These are phyloP conservation scores for Mucor piriformis DNA, from an alignment of 371 early-diverging fungal genomes.

Conservation along the genomic window DNA sequence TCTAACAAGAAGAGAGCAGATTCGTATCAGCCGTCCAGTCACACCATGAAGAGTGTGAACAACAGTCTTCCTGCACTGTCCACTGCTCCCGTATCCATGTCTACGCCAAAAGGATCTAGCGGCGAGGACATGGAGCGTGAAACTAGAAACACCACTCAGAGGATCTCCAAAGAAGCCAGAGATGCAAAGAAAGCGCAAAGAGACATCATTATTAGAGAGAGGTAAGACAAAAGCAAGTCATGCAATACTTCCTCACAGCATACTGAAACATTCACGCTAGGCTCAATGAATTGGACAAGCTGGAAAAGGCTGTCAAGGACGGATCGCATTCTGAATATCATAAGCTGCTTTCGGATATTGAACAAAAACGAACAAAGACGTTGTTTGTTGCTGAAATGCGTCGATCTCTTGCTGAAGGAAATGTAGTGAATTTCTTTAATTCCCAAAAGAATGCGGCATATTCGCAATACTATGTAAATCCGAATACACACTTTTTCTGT, in stretches of 20 bases:
- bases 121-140: slow-evolving; percentile 31
- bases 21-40: not conserved
- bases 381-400: slow-evolving; percentile 26
- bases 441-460: slow-evolving; percentile 31
- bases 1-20: slow-evolving; percentile 20
- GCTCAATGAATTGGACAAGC: slow-evolving; percentile 31
- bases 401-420: slow-evolving; percentile 31
- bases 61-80: not conserved
- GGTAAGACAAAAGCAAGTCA: slow-evolving; percentile 9
- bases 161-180: slow-evolving; percentile 28
- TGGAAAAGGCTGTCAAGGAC: slow-evolving; percentile 33
- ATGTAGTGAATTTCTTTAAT: slow-evolving; percentile 23
- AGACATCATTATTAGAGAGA: slow-evolving; percentile 29
- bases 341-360: slow-evolving; percentile 26
- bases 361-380: slow-evolving; percentile 26
- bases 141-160: slow-evolving; percentile 23
- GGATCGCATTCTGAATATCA: slow-evolving; percentile 37
- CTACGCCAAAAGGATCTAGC: not conserved
- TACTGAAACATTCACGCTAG: no score
- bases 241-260: no score
- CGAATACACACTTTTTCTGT: not conserved
- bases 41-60: not conserved
- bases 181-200: slow-evolving; percentile 29
- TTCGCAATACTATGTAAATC: slow-evolving; percentile 36
- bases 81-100: no score